Evolutionary conservation across 2,329 filamentous ascomycete species (phyloP), one percentile per base, ranked within the genome.

Genomic region (Colletotrichum tabaci): DNA sequence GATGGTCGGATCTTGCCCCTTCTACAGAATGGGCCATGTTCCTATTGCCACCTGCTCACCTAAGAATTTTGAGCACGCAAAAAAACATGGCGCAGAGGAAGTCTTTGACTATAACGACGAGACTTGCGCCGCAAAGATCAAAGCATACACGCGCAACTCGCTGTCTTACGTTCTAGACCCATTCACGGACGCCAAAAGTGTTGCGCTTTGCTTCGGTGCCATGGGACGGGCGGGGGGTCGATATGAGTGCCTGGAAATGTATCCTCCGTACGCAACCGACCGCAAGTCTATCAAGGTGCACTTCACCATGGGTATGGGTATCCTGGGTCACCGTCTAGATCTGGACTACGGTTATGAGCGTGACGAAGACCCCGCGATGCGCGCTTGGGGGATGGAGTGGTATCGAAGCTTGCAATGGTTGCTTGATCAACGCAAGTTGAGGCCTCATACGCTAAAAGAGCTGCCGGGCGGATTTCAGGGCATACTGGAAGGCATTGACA

Each of bases 101-200:
- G 80, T 78, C 7, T 87, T 88, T 74, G 85, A 89, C 76, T 85
- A 88, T 74, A 75, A 76, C 50, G 76, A 74, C 0, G 72, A 80
- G 0, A 77, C 76, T 0, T 82, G 79, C 66, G 81, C 74, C 47
- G 13, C 42, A 23, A 55, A 44, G 0, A 70, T 63, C 35, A 71
- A 77, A 0, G 70, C 62, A 3, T 81, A 82, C 72, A 86, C 84
- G 1, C 70, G 76, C 1, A 81, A 84, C 76, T 67, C 57, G 2
- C 79, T 87, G 2, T 67, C 66, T 0, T 81, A 81, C 58, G 81
- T 76, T 1, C 67, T 87, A 0, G 84, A 86, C 74, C 81, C 78
- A 58, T 77, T 85, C 55, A 74, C 82, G 0, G 74, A 78, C 30
- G 67, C 73, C 1, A 49, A 74, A 21, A 79, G 79, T 1, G 81